Evolutionary conservation across 805 yeast genomes (phyloP).

Genomic region (Candida glaebosa): DNA sequence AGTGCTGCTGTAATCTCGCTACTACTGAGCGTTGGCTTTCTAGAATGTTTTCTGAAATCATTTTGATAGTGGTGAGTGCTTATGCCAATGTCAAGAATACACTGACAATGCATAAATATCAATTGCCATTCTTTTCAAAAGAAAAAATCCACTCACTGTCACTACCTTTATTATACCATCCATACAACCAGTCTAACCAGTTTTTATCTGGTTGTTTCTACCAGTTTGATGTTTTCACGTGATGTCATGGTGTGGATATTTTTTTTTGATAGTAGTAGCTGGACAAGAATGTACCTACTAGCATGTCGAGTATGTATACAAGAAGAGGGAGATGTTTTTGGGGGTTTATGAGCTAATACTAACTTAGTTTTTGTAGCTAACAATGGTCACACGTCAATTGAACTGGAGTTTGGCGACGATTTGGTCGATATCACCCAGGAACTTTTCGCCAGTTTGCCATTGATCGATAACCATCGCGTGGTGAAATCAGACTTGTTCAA

Average conservation of each 20-base stretch:
- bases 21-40: no score
- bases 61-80: no score
- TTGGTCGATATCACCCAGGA: constrained; percentile 54
- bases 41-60: no score
- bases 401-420: constrained; percentile 9
- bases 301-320: neutral
- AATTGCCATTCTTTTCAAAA: neutral
- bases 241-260: neutral
- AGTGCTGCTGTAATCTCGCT: no score
- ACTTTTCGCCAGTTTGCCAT: constrained; percentile 39
- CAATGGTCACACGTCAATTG: neutral
- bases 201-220: neutral
- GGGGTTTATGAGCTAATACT: no score
- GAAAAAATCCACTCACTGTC: no score
- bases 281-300: neutral
- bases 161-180: no score
- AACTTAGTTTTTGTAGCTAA: neutral
- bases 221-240: neutral
- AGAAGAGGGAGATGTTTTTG: neutral
- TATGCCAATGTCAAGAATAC: no score
- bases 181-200: neutral
- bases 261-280: neutral
- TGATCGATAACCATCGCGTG: constrained; percentile 50
- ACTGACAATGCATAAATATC: neutral
- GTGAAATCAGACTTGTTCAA: constrained; percentile 58